These are phyloP conservation scores for Fraxinus sp. DNA, from an alignment of 305 asterid genomes.

Conservation along the genomic window DNA sequence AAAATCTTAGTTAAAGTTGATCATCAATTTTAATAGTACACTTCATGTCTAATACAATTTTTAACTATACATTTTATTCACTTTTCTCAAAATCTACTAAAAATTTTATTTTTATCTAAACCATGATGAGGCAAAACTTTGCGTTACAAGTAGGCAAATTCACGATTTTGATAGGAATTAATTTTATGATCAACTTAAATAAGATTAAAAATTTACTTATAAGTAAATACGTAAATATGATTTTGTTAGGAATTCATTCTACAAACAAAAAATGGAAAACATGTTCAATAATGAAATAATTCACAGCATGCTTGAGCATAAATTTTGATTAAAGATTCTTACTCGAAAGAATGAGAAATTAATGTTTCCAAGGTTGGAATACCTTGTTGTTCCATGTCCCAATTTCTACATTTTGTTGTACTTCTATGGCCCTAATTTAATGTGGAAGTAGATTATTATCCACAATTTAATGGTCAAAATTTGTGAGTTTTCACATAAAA, in stretches of 20 bases:
- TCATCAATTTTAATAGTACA: not conserved
- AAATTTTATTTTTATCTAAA: not conserved
- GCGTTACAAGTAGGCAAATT: not conserved
- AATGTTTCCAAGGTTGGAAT: not conserved
- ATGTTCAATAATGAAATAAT: not conserved
- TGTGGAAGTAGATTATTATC: not conserved
- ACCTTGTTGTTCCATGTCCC: not conserved
- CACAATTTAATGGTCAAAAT: no score
- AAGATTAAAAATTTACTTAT: not conserved
- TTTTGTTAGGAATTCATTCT: not conserved
- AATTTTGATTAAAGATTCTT: no score
- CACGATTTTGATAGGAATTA: not conserved
- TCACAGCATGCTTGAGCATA: not conserved
- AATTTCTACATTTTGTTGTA: not conserved
- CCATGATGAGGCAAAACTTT: not conserved
- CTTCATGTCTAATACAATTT: not conserved
- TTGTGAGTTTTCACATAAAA: not conserved
- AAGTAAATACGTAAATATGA: not conserved
- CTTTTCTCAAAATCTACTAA: not conserved
- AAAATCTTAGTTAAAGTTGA: not conserved
- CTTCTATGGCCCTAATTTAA: not conserved
- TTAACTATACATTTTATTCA: not conserved
- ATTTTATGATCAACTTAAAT: not conserved
- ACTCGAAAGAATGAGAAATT: not conserved
- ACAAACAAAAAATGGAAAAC: not conserved